phyloP scores from a whole-genome alignment of 2,329 filamentous ascomycete species.

The Lasiodiplodia theobromae region DNA sequence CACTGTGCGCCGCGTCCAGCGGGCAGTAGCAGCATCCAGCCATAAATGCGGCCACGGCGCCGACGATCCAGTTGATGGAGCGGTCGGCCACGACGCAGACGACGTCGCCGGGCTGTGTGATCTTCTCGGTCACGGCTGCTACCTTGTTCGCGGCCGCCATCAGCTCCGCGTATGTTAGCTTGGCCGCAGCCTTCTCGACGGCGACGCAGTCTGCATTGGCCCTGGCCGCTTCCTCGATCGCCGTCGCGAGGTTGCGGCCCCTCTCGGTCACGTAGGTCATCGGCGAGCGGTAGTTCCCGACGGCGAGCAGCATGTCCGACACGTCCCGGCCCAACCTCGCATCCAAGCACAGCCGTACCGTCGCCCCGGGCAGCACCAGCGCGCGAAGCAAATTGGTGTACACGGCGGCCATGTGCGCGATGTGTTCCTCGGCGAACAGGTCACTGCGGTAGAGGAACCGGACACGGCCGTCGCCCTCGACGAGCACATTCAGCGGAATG shows the following conservation, averaged over 20 bases:
- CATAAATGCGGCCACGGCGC: slow-evolving; percentile 45
- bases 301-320: neutral
- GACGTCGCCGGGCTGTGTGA: slow-evolving; percentile 36
- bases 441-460: slow-evolving; percentile 4
- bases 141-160: neutral
- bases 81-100: slow-evolving; percentile 46
- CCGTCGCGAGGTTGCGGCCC: neutral
- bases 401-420: neutral
- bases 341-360: neutral
- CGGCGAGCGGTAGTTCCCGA: neutral
- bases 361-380: neutral
- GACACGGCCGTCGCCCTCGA: slow-evolving; percentile 1
- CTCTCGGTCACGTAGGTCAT: neutral
- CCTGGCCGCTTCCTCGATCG: neutral
- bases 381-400: neutral
- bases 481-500: neutral
- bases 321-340: neutral
- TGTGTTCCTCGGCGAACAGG: neutral
- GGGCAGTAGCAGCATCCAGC: slow-evolving; percentile 24
- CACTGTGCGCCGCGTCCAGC: neutral
- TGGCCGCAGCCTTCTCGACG: neutral
- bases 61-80: slow-evolving; percentile 46
- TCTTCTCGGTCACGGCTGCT: neutral
- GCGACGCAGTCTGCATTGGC: neutral
- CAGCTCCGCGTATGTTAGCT: slow-evolving; percentile 3